A percentile compares a stretch with the other conserved stretches of the same genome.
phyloP scores from a whole-genome alignment of 2,329 filamentous ascomycete genomes.

The Ilyonectria mors-panacis region DNA sequence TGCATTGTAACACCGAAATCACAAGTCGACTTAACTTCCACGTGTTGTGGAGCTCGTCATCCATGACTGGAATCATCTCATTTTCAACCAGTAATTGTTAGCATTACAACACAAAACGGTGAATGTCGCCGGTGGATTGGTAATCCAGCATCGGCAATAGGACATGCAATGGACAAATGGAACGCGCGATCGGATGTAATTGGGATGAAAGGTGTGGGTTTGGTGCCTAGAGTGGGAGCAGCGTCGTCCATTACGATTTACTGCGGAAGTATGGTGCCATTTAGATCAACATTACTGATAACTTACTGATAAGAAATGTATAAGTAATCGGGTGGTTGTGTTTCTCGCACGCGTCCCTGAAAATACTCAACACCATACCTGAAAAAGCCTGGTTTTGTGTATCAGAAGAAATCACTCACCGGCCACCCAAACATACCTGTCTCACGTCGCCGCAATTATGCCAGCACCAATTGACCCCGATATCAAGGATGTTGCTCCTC shows the following conservation, averaged over 20 bases:
- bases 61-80: constrained; percentile 9
- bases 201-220: background rate
- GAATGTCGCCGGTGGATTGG: constrained; percentile 12
- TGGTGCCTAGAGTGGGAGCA: background rate
- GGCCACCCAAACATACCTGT: background rate
- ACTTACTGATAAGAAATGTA: background rate
- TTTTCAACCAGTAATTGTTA: constrained; percentile 2
- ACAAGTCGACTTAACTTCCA: background rate
- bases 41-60: constrained; percentile 11
- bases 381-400: background rate
- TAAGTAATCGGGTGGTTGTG: background rate
- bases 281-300: background rate
- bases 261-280: background rate
- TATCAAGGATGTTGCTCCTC: constrained; percentile 75
- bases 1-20: background rate
- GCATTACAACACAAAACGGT: background rate
- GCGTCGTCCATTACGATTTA: background rate
- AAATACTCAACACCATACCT: background rate
- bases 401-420: background rate
- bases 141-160: background rate
- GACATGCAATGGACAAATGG: background rate
- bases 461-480: constrained; percentile 73
- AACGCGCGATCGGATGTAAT: too few species aligned
- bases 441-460: constrained; percentile 53
- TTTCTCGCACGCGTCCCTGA: background rate